phyloP scores from a whole-genome alignment of 2,329 filamentous ascomycete genomes.

The Pestalotiopsis sp. region DNA sequence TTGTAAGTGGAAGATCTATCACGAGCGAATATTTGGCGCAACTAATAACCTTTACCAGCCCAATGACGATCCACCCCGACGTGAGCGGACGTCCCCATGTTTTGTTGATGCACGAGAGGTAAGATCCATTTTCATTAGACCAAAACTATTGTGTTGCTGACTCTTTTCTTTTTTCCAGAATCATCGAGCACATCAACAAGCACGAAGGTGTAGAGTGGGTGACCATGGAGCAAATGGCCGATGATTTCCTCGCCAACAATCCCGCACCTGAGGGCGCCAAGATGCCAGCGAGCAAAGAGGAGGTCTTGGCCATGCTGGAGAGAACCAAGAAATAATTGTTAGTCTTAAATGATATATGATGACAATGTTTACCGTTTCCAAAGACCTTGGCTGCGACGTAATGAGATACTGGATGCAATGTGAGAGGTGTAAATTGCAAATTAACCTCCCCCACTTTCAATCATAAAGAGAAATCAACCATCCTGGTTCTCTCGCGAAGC shows the following conservation, averaged over 20 bases:
- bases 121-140: constrained; percentile 16
- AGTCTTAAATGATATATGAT: background rate
- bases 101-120: constrained; percentile 73
- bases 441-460: too few relatives aligned
- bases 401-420: too few relatives aligned
- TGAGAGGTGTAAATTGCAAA: too few relatives aligned
- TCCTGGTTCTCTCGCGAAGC: too few relatives aligned
- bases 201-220: constrained; percentile 26
- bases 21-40: too few relatives aligned
- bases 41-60: constrained; percentile 28
- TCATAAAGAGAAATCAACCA: too few relatives aligned
- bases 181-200: constrained; percentile 43
- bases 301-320: constrained; percentile 9
- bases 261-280: background rate
- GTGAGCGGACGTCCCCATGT: constrained; percentile 73
- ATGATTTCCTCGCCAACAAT: constrained; percentile 56
- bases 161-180: constrained; percentile 1
- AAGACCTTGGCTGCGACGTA: background rate
- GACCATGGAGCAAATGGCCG: constrained; percentile 59
- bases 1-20: too few relatives aligned
- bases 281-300: constrained; percentile 10
- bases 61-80: constrained; percentile 77
- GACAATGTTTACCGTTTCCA: background rate
- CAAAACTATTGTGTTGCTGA: too few relatives aligned
- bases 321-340: background rate